Evolutionary conservation across 768 basidiomycete species (phyloP).

Genomic region (Pluteus cervinus): DNA sequence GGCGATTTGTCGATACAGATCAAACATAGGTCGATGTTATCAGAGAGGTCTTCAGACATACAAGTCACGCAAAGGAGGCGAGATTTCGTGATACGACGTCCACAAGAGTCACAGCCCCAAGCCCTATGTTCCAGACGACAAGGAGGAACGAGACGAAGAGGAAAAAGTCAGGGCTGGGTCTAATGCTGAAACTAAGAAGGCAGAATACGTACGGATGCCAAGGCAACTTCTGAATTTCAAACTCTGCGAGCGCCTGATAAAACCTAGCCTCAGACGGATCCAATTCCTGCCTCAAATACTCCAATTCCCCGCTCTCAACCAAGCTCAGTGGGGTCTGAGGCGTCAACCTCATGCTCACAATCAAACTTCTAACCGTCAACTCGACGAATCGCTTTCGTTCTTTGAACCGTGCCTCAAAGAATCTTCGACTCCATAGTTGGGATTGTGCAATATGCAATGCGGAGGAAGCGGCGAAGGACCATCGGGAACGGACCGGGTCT

Average conservation of each 20-base stretch:
- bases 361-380: constrained; percentile 20
- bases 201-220: constrained; percentile 25
- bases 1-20: constrained; percentile 23
- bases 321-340: constrained; percentile 21
- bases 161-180: no score
- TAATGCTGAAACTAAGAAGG: no score
- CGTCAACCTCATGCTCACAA: constrained; percentile 23
- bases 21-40: constrained; percentile 27
- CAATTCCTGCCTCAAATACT: constrained; percentile 22
- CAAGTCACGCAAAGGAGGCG: constrained; percentile 27
- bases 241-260: constrained; percentile 26
- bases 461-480: constrained; percentile 27
- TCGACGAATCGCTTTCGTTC: constrained; percentile 26
- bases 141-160: no score
- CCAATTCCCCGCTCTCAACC: constrained; percentile 21
- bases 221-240: constrained; percentile 27
- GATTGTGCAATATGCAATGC: constrained; percentile 23
- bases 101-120: constrained; percentile 27
- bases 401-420: constrained; percentile 22
- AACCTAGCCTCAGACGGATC: constrained; percentile 28
- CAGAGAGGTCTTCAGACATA: constrained; percentile 25
- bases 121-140: no score
- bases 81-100: constrained; percentile 23
- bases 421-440: constrained; percentile 23
- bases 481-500: constrained; percentile 24